phyloP scores from a whole-genome alignment of 2,329 filamentous ascomycete genomes.

The Fusarium neocosmosporiellum region DNA sequence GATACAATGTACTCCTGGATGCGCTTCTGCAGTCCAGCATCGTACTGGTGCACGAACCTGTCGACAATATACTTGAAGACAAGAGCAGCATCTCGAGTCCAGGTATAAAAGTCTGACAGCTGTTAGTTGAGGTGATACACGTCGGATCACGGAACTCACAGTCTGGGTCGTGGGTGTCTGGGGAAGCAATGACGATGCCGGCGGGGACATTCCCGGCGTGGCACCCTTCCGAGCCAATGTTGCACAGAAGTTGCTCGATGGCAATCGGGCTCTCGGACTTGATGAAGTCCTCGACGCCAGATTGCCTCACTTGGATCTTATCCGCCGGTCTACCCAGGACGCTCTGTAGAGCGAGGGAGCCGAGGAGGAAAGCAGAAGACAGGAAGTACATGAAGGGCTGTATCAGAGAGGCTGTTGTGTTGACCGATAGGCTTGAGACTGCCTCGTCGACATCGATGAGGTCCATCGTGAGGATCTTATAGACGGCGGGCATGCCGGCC shows the following conservation, averaged over 20 bases:
- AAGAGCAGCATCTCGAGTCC: slow-evolving; percentile 80
- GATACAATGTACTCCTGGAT: slow-evolving; percentile 77
- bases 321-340: slow-evolving; percentile 60
- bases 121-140: slow-evolving; percentile 7
- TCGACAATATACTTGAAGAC: slow-evolving; percentile 77
- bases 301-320: slow-evolving; percentile 52
- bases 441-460: slow-evolving; percentile 36
- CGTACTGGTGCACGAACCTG: slow-evolving; percentile 69
- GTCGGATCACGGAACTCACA: slow-evolving; percentile 56
- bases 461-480: slow-evolving; percentile 43
- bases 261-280: slow-evolving; percentile 63
- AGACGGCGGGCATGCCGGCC: slow-evolving; percentile 14
- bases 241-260: slow-evolving; percentile 64
- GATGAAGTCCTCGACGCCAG: slow-evolving; percentile 65
- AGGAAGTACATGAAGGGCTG: slow-evolving; percentile 63
- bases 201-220: slow-evolving; percentile 58
- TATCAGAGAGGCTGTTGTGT: slow-evolving; percentile 43
- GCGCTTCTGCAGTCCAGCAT: slow-evolving; percentile 65
- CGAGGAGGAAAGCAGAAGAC: slow-evolving; percentile 61
- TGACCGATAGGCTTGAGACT: slow-evolving; percentile 43
- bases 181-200: slow-evolving; percentile 68
- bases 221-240: slow-evolving; percentile 68
- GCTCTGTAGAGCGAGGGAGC: slow-evolving; percentile 62
- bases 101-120: slow-evolving; percentile 77
- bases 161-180: slow-evolving; percentile 63